These are phyloP conservation scores for Dryas drummondii DNA, from an alignment of 306 rosid genomes.

Conservation along the genomic window DNA sequence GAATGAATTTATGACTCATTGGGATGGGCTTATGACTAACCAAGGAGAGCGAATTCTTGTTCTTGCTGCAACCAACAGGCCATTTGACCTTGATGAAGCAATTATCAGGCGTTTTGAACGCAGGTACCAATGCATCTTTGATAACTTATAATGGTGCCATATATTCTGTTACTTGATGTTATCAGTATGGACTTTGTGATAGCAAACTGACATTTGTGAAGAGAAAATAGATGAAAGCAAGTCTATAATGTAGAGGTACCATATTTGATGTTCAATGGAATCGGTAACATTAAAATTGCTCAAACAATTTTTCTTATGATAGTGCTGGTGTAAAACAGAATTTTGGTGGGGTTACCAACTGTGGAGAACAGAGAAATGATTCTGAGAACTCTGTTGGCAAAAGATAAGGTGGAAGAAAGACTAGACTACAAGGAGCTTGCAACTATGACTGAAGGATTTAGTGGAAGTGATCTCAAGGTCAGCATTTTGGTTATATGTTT, in stretches of 20 bases:
- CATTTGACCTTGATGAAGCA: constrained; percentile 97
- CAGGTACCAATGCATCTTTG: constrained; percentile 45
- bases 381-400: constrained; percentile 61
- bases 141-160: neutral
- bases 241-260: neutral
- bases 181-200: neutral
- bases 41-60: constrained; percentile 82
- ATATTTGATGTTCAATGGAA: neutral
- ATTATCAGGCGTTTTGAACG: constrained; percentile 92
- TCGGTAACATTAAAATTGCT: neutral
- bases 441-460: constrained; percentile 81
- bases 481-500: neutral
- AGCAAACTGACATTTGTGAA: no score
- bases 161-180: neutral
- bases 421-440: constrained; percentile 75
- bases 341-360: constrained; percentile 89
- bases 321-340: constrained; percentile 48
- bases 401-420: constrained; percentile 63
- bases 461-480: constrained; percentile 97
- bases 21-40: constrained; percentile 91
- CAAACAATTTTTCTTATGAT: neutral
- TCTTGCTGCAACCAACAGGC: constrained; percentile 97
- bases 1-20: constrained; percentile 90
- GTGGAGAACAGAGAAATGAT: constrained; percentile 86
- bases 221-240: neutral